Base-by-base conservation (phyloP, 2,329 filamentous ascomycete species). In the Chaetoscypha palmicola region DNA sequence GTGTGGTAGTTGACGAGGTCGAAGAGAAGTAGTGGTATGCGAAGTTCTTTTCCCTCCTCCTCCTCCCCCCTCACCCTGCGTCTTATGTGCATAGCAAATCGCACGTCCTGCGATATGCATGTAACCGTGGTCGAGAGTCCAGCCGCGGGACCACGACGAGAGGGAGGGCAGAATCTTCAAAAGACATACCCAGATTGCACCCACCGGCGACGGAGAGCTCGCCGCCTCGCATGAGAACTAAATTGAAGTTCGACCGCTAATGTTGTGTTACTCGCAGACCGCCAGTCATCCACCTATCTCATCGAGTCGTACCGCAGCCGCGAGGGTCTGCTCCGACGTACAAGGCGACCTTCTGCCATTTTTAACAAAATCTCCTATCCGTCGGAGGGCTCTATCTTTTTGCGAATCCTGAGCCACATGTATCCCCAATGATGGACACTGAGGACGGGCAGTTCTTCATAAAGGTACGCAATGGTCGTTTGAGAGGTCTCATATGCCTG, bases 361-460 rank as follows among this genome's bases (percentile, higher is more conserved):
- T 49, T 38, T 33, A 41, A 39, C 41, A 42, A 38, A 34, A 28
- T 41, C 33, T 43, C 36, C 43, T 34, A 47, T 41, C 45, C 43
- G 51, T 52, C 38, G 52, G 54, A 52, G 46, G 54, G 49, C 45
- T 48, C 45, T 48, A 46, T 51, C 46, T 47, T 57, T 47, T 53
- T 50, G 39, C 31, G 30, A 36, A 45, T 43, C 40, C 44, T 43
- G 38, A 50, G 46, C 55, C 58, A 54, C 43, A 77, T 77, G 73
- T 67, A 69, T 73, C 58, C 64, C 53, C 64, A 65, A 60, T 62
- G 58, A 67, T 73, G 68, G 74, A 67, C 58, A 92, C 84, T 67
- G 86, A 91, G 81, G 85, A 92, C 81, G 86, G 86, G 66, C 81
- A 87, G 73, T 69, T 85, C 68, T 94, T 92, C 70, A 80, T 92